Evolutionary conservation across 2,329 filamentous ascomycete genomes (phyloP).

Genomic region (Colletotrichum sp.): DNA sequence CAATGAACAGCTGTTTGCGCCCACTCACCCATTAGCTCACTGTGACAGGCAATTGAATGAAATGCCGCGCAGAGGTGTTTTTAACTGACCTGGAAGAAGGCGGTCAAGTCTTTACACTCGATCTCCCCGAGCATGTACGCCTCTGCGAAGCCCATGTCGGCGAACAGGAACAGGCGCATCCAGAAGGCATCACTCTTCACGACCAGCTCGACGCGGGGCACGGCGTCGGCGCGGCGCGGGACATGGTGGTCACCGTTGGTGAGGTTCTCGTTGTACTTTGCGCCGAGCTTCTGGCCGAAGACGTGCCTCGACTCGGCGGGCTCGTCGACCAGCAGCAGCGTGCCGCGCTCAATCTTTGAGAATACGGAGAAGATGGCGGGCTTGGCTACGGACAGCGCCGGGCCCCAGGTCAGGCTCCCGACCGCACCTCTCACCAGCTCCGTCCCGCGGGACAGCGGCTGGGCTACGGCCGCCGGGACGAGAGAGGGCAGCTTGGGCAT

Average conservation of each 20-base stretch:
- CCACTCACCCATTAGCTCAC: constrained; percentile 20
- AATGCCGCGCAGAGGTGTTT: not conserved
- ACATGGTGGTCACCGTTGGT: constrained; percentile 31
- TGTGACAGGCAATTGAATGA: not conserved
- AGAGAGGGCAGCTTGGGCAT: constrained; percentile 35
- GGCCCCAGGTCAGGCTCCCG: constrained; percentile 51
- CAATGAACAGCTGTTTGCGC: constrained; percentile 67
- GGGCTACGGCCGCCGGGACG: constrained; percentile 37
- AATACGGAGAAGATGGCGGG: constrained; percentile 50
- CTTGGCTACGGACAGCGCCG: constrained; percentile 50
- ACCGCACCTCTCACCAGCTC: constrained; percentile 46
- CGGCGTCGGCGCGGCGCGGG: constrained; percentile 34
- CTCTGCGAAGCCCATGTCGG: constrained; percentile 78
- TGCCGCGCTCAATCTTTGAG: constrained; percentile 51
- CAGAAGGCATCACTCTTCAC: constrained; percentile 73
- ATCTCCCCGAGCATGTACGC: constrained; percentile 77
- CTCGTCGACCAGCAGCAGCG: constrained; percentile 53
- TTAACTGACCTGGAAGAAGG: constrained; percentile 66
- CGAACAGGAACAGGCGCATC: constrained; percentile 71
- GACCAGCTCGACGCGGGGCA: constrained; percentile 57
- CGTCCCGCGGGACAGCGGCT: constrained; percentile 41
- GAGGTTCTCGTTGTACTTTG: constrained; percentile 39
- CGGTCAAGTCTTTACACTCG: constrained; percentile 68
- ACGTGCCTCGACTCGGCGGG: constrained; percentile 43
- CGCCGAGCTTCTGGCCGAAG: constrained; percentile 50